Evolutionary conservation across 2,329 filamentous ascomycete genomes (phyloP), one percentile per base, ranked within the genome.

Genomic region (Albifimbria verrucaria): DNA sequence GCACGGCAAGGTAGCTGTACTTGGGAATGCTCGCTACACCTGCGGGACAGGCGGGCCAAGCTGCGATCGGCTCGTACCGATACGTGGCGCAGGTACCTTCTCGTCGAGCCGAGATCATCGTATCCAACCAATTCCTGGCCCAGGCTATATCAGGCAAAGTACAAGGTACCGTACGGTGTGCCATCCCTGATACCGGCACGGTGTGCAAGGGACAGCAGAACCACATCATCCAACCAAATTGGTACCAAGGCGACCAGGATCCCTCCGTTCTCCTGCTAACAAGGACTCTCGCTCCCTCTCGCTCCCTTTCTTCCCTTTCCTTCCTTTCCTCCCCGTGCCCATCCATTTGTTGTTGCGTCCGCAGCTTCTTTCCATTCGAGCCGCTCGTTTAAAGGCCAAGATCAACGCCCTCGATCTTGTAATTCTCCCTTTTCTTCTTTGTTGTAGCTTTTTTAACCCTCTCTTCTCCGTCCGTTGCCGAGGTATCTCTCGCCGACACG

Each of bases 331-430:
- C 59, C 57, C 55, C 64, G 58, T 64, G 63, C 59, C 55, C 55
- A 64, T 56, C 46, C 60, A 58, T 47, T 62, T 61, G 54, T 57
- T 60, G 56, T 57, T 57, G 62, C 60, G 58, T 65, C 59, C 53
- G 56, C 56, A 47, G 48, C 60, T 57, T 57, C 52, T 57, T 71
- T 72, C 62, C 59, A 63, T 72, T 72, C 67, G 60, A 57, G 66
- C 65, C 70, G 55, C 66, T 72, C 70, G 69, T 72, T 72, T 68
- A 61, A 64, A 59, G 62, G 64, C 57, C 51, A 59, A 56, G 62
- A 65, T 65, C 66, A 62, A 52, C 52, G 56, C 57, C 63, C 57
- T 63, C 55, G 21, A 49, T 54, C 48, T 58, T 51, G 52, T 54
- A 55, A 59, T 55, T 62, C 51, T 63, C 55, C 43, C 48, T 54